A percentile compares a stretch with the other conserved stretches of the same genome.
These are phyloP conservation scores for Rhizopogon vulgaris DNA, from an alignment of 768 basidiomycete genomes.

Conservation along the genomic window DNA sequence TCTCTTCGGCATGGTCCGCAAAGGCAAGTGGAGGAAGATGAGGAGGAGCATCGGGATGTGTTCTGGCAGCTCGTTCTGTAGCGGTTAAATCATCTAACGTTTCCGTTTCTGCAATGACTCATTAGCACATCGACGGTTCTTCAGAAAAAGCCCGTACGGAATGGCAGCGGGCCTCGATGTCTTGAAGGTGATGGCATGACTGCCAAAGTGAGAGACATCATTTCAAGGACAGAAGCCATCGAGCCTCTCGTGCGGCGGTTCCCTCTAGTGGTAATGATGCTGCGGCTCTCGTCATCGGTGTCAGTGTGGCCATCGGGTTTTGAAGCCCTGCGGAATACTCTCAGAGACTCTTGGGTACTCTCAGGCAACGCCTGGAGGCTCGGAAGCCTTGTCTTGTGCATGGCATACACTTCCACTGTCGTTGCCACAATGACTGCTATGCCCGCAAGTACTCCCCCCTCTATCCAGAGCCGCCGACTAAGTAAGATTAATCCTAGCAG, in stretches of 20 bases:
- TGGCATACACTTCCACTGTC: slow-evolving; percentile 57
- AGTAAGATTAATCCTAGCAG: slow-evolving; percentile 70
- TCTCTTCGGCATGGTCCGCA: slow-evolving; percentile 70
- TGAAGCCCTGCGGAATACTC: slow-evolving; percentile 44
- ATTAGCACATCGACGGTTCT: slow-evolving; percentile 1
- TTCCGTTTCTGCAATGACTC: slow-evolving; percentile 49
- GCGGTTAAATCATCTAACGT: slow-evolving; percentile 76
- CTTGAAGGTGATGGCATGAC: slow-evolving; percentile 59
- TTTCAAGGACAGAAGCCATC: slow-evolving; percentile 76
- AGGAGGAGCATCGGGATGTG: slow-evolving; percentile 72
- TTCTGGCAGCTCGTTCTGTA: slow-evolving; percentile 72
- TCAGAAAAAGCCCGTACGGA: slow-evolving; percentile 42
- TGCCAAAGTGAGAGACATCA: slow-evolving; percentile 77
- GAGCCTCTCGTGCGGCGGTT: slow-evolving; percentile 50
- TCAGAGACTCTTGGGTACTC: slow-evolving; percentile 52
- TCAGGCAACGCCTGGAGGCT: slow-evolving; percentile 44
- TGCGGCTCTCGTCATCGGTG: slow-evolving; percentile 46
- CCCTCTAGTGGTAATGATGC: slow-evolving; percentile 35
- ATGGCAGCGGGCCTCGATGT: slow-evolving; percentile 54
- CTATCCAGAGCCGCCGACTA: slow-evolving; percentile 61
- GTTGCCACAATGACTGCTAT: slow-evolving; percentile 47
- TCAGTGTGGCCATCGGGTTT: slow-evolving; percentile 27
- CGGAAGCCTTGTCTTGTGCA: slow-evolving; percentile 42
- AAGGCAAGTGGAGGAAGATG: slow-evolving; percentile 65
- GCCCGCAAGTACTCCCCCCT: slow-evolving; percentile 60